A percentile compares a stretch with the other conserved stretches of the same genome.
Evolutionary conservation across 2,329 filamentous ascomycete species (phyloP).

Genomic region (Aspergillus candidus): DNA sequence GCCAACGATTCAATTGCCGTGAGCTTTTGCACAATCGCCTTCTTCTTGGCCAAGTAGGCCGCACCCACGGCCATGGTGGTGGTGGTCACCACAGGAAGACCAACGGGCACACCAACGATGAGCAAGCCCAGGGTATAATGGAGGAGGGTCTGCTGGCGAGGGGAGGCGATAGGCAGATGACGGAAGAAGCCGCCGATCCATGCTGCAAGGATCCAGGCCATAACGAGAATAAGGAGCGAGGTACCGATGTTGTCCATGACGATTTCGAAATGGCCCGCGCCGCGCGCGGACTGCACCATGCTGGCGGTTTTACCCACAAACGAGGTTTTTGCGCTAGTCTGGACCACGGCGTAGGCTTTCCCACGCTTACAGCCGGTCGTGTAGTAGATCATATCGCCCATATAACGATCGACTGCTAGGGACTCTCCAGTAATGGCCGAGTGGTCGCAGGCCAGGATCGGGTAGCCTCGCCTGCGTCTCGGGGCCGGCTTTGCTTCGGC

Average conservation of each 20-base stretch:
- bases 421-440: constrained; percentile 77
- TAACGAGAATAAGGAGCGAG: constrained; percentile 65
- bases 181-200: constrained; percentile 79
- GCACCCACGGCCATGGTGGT: constrained; percentile 72
- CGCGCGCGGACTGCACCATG: constrained; percentile 66
- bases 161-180: constrained; percentile 53
- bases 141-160: constrained; percentile 57
- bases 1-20: constrained; percentile 72
- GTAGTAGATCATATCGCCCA: constrained; percentile 70
- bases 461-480: constrained; percentile 49
- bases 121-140: constrained; percentile 64
- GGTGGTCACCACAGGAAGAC: constrained; percentile 72
- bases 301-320: constrained; percentile 71
- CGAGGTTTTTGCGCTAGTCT: constrained; percentile 61
- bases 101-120: constrained; percentile 75
- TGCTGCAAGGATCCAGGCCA: constrained; percentile 66
- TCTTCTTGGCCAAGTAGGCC: constrained; percentile 69
- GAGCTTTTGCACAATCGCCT: constrained; percentile 73
- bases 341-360: constrained; percentile 65
- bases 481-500: constrained; percentile 8
- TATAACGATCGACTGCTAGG: constrained; percentile 60
- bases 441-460: constrained; percentile 66
- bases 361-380: constrained; percentile 77
- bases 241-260: constrained; percentile 79
- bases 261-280: constrained; percentile 72